Evolutionary conservation across 2,329 filamentous ascomycete genomes (phyloP).

Genomic region (Penicillium polonicum): DNA sequence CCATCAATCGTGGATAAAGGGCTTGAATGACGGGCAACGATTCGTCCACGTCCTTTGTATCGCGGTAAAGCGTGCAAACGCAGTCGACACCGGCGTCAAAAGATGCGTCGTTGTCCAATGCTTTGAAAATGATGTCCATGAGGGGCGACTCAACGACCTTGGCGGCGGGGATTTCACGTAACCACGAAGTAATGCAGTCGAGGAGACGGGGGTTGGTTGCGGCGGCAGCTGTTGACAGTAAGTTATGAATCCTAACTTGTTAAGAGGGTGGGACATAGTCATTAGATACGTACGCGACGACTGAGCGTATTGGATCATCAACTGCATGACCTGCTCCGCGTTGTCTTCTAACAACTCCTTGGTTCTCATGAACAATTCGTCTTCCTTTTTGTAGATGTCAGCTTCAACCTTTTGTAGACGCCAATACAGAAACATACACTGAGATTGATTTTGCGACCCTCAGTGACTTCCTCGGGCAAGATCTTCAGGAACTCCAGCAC

Average conservation of each 20-base stretch:
- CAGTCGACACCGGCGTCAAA: conserved; percentile 90
- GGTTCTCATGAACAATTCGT: conserved; percentile 83
- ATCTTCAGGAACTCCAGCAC: conserved; percentile 96
- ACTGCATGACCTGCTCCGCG: conserved; percentile 77
- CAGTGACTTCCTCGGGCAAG: conserved; percentile 96
- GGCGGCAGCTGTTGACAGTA: conserved; percentile 60
- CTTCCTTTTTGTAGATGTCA: conserved; percentile 64
- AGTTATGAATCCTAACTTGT: conserved; percentile 15
- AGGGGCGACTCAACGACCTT: conserved; percentile 84
- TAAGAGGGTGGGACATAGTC: neutral
- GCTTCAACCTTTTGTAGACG: neutral
- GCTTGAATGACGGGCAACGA: conserved; percentile 76
- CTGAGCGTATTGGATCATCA: conserved; percentile 86
- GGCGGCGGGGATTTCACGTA: conserved; percentile 82
- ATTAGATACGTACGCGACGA: conserved; percentile 67
- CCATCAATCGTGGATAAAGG: conserved; percentile 77
- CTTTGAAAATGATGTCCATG: conserved; percentile 75
- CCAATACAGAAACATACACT: conserved; percentile 71
- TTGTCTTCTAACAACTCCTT: conserved; percentile 89
- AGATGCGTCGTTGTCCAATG: conserved; percentile 70
- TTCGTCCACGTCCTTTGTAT: conserved; percentile 92
- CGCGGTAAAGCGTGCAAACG: conserved; percentile 83
- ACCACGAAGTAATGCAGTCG: conserved; percentile 95
- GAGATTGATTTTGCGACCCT: conserved; percentile 98
- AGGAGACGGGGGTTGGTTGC: conserved; percentile 85